Evolutionary conservation across 106 monocot genomes (phyloP).

Genomic region (Dioscorea alata): DNA sequence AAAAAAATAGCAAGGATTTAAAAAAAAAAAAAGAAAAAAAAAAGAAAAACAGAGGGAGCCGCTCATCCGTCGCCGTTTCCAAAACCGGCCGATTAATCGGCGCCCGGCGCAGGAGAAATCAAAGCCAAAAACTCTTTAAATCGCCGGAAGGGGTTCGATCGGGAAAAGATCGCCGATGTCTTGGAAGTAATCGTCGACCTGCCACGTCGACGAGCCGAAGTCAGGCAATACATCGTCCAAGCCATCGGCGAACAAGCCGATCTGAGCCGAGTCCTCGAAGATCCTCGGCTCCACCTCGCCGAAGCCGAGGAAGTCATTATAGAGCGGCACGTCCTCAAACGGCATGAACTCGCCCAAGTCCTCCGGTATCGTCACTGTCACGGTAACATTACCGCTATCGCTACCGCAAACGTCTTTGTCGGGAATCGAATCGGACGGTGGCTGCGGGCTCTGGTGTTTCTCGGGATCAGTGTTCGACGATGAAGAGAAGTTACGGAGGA

Average conservation of each 20-base stretch:
- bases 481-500: conserved; percentile 25
- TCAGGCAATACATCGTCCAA: not conserved
- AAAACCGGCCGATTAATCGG: conserved; percentile 21
- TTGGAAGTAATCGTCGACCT: conserved; percentile 31
- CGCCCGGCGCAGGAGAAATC: conserved; percentile 5
- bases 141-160: conserved; percentile 29
- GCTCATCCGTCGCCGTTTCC: conserved; percentile 8
- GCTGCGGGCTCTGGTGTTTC: not conserved
- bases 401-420: too few species aligned
- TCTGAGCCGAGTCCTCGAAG: conserved; percentile 14
- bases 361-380: not conserved
- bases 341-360: conserved; percentile 12
- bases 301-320: conserved; percentile 21
- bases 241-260: conserved; percentile 12
- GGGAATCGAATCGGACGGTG: too few species aligned
- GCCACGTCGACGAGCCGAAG: not conserved
- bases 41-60: not conserved
- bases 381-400: too few species aligned
- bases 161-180: conserved; percentile 54
- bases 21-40: not conserved
- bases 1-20: not conserved
- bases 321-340: conserved; percentile 28
- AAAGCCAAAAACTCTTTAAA: conserved; percentile 3
- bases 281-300: conserved; percentile 16
- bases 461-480: too few species aligned